phyloP scores from a whole-genome alignment of 2,329 filamentous ascomycete genomes.

The Ophiocordyceps polyrhachis-furcata region DNA sequence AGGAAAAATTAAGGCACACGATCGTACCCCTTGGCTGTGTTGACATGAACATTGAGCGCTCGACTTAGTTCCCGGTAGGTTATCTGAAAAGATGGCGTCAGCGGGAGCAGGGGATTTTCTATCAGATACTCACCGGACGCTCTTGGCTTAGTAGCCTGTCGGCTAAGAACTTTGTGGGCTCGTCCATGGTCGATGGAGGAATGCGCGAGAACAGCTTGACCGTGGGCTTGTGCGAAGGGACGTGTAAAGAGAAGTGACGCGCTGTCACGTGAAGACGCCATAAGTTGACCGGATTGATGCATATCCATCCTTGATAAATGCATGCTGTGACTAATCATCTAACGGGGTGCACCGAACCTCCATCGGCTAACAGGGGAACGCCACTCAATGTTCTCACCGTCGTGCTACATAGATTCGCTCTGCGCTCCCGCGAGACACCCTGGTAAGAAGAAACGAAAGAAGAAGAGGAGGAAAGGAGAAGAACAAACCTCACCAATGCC shows the following conservation, averaged over 20 bases:
- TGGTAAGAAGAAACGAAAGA: neutral
- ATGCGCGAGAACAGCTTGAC: neutral
- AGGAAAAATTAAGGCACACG: neutral
- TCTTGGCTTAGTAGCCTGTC: slow-evolving; percentile 60
- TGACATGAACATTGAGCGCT: slow-evolving; percentile 66
- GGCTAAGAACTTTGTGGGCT: slow-evolving; percentile 55
- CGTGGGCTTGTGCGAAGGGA: neutral
- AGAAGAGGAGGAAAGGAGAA: neutral
- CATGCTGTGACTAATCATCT: neutral
- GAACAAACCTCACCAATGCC: slow-evolving; percentile 11
- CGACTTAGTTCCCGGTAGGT: slow-evolving; percentile 77
- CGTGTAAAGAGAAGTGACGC: slow-evolving; percentile 6
- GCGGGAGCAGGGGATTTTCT: neutral
- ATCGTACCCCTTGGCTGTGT: slow-evolving; percentile 66
- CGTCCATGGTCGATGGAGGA: slow-evolving; percentile 24
- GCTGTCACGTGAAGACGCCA: slow-evolving; percentile 14
- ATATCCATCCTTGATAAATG: neutral
- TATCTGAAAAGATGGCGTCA: slow-evolving; percentile 33
- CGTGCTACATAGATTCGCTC: too few relatives aligned
- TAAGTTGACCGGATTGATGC: neutral
- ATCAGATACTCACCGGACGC: slow-evolving; percentile 36
- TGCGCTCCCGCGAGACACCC: too few relatives aligned
- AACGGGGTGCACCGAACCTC: neutral
- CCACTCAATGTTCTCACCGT: neutral
- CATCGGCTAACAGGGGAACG: neutral